These are phyloP conservation scores for Chlorella sp. DNA, from an alignment of 139 green algal species.

Conservation along the genomic window DNA sequence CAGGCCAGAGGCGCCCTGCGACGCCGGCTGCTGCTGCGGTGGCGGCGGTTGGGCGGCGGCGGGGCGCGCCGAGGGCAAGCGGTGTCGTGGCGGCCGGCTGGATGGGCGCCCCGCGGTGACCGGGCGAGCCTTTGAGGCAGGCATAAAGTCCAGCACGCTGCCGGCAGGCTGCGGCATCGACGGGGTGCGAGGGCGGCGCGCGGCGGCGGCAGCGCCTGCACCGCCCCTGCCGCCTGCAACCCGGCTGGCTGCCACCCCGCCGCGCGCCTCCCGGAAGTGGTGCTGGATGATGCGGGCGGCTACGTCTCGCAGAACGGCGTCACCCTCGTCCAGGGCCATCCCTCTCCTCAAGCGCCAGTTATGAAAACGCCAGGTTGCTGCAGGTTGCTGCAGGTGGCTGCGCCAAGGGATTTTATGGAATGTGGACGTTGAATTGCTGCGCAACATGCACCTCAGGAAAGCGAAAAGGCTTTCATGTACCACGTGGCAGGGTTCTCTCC, in stretches of 20 bases:
- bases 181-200: neutral
- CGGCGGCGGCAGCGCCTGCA: neutral
- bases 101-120: neutral
- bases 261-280: constrained; percentile 35
- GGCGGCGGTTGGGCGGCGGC: neutral
- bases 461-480: too few species aligned
- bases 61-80: neutral
- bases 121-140: neutral
- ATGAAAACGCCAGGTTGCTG: neutral
- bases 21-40: neutral
- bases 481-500: too few species aligned
- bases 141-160: constrained; percentile 29
- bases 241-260: too few species aligned
- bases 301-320: constrained; percentile 34
- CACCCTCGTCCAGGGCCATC: neutral
- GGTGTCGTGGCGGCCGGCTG: neutral
- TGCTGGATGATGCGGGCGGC: constrained; percentile 59
- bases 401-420: too few species aligned
- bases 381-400: neutral
- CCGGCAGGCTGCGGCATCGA: neutral
- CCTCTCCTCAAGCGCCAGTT: neutral
- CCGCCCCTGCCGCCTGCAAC: neutral
- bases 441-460: too few species aligned
- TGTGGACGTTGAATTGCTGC: too few species aligned
- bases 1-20: neutral